phyloP scores from a whole-genome alignment of 208 protist species.

The Leishmania tropica region DNA sequence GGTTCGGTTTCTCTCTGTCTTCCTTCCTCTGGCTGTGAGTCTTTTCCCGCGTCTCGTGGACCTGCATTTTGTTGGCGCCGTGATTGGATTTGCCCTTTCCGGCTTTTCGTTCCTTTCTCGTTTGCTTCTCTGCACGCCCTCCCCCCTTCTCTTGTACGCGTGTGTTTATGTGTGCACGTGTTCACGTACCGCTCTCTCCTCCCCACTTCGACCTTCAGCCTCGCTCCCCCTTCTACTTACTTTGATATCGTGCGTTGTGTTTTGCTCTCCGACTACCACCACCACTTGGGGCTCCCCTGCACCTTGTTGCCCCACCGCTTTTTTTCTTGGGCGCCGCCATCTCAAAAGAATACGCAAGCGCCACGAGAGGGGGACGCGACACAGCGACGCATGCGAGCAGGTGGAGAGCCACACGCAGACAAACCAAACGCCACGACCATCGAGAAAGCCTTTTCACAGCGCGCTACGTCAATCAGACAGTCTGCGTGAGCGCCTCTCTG shows the following conservation, averaged over 20 bases:
- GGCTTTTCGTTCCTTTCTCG: too few species aligned
- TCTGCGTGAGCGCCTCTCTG: background rate
- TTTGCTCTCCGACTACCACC: background rate
- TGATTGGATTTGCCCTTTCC: too few species aligned
- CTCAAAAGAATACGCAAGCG: background rate
- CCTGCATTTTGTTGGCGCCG: background rate
- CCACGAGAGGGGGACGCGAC: background rate
- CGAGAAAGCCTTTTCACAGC: background rate
- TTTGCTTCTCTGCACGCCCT: too few species aligned
- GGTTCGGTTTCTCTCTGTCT: too few species aligned
- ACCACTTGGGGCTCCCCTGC: background rate
- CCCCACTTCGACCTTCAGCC: background rate
- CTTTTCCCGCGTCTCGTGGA: background rate
- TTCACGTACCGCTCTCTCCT: too few species aligned
- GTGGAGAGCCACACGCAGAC: background rate
- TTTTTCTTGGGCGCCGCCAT: background rate
- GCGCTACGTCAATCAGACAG: background rate
- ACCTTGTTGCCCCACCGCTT: background rate
- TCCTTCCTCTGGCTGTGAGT: background rate
- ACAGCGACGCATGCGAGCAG: background rate
- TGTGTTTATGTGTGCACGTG: too few species aligned
- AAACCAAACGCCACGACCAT: background rate
- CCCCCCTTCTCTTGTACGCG: background rate
- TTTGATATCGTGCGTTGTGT: background rate
- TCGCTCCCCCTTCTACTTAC: background rate